Conservation (phyloP, 2,329 filamentous ascomycete genomes). For the Teratosphaeria pseudoeucalypti region DNA sequence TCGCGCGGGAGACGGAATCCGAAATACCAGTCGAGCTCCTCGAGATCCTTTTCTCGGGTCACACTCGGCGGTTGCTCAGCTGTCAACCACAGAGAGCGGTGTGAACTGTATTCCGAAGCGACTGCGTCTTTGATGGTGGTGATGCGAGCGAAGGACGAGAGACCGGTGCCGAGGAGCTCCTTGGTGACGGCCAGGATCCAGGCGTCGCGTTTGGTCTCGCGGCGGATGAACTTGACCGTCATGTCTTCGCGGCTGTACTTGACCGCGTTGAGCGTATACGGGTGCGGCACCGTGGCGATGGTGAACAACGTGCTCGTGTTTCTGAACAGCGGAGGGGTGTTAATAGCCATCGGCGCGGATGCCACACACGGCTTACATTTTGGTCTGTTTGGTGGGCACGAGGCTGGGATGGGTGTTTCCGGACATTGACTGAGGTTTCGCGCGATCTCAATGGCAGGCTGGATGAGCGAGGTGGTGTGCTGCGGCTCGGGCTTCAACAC, state of each 20-base stretch:
- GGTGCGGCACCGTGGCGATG: slow-evolving; percentile 81
- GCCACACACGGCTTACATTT: slow-evolving; percentile 65
- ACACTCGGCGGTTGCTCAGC: slow-evolving; percentile 48
- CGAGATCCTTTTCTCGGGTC: slow-evolving; percentile 37
- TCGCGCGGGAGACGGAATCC: slow-evolving; percentile 67
- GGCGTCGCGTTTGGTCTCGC: slow-evolving; percentile 59
- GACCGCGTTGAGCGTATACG: slow-evolving; percentile 69
- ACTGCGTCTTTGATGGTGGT: slow-evolving; percentile 72
- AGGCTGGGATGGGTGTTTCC: slow-evolving; percentile 58
- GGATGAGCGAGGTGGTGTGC: slow-evolving; percentile 62
- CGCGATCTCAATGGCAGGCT: slow-evolving; percentile 62
- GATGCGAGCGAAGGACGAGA: slow-evolving; percentile 55
- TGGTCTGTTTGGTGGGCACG: slow-evolving; percentile 72
- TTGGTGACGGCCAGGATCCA: slow-evolving; percentile 68
- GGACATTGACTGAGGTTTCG: slow-evolving; percentile 67
- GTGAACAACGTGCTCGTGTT: slow-evolving; percentile 67
- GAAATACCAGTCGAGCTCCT: slow-evolving; percentile 71
- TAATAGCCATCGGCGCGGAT: slow-evolving; percentile 53
- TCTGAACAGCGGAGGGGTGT: slow-evolving; percentile 55
- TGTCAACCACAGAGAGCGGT: slow-evolving; percentile 69
- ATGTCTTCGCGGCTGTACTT: slow-evolving; percentile 40
- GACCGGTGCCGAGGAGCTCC: slow-evolving; percentile 53
- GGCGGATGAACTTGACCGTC: slow-evolving; percentile 35
- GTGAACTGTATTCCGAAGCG: slow-evolving; percentile 53
- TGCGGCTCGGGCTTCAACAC: slow-evolving; percentile 70